Evolutionary conservation across 2,329 filamentous ascomycete genomes (phyloP).

Genomic region (Lachnellula hyalina): DNA sequence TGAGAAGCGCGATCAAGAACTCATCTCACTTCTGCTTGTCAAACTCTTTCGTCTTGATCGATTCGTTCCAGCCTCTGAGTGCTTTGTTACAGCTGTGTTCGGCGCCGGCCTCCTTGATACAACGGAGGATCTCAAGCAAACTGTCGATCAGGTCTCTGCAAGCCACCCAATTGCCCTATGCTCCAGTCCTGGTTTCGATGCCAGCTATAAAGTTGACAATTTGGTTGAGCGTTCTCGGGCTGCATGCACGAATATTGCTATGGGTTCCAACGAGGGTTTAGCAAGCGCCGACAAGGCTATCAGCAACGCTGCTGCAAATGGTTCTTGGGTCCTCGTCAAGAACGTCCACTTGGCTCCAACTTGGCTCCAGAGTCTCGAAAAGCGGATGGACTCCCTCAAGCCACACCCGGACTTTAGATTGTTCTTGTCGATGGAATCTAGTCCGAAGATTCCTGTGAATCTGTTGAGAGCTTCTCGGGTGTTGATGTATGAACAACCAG

Average conservation of each 20-base stretch:
- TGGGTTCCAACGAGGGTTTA: constrained; percentile 95
- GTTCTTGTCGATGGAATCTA: constrained; percentile 97
- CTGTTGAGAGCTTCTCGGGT: constrained; percentile 88
- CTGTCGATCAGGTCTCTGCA: constrained; percentile 77
- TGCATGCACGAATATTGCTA: constrained; percentile 92
- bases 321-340: constrained; percentile 96
- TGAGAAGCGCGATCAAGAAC: constrained; percentile 65
- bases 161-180: constrained; percentile 85
- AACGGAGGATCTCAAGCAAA: constrained; percentile 78
- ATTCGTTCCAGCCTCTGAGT: constrained; percentile 87
- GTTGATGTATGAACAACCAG: constrained; percentile 96
- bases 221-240: constrained; percentile 79
- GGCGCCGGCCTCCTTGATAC: constrained; percentile 77
- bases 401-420: constrained; percentile 89
- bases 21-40: constrained; percentile 80
- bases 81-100: constrained; percentile 84
- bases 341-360: constrained; percentile 95
- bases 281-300: constrained; percentile 94
- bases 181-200: constrained; percentile 94
- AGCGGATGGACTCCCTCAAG: constrained; percentile 91
- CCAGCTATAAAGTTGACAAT: constrained; percentile 97
- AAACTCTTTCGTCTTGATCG: constrained; percentile 95
- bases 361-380: constrained; percentile 96
- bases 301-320: constrained; percentile 81
- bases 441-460: constrained; percentile 94